Evolutionary conservation across 1,139 yeast species (phyloP), one percentile per base, ranked within the genome.

Genomic region (Pichia sp.): DNA sequence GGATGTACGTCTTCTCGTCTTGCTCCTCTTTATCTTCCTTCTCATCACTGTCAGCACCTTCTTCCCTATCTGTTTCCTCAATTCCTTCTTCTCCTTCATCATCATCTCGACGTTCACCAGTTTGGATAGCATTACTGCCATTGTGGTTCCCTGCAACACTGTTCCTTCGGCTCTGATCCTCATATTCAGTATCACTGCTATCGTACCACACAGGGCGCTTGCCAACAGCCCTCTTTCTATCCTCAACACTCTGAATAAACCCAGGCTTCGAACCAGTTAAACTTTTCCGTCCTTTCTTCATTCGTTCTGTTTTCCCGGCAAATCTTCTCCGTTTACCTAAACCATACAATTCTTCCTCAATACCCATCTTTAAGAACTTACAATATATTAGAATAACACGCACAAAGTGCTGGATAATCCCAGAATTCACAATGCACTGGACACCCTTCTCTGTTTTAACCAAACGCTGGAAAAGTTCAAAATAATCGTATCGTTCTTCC

Each of bases 331-430:
- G 36, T 83, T 27, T 95, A 84, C 46, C 75, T 71, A 49, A 34
- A n/a, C 49, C 53, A 45, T 50, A 50, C 40, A 50, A 30, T 9
- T 50, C 53, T 27, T 38, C 31, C 48, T 76, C 79, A 75, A 85
- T 75, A 61, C 84, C 89, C 17, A 69, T 71, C 53, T 79, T 78
- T 14, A 85, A 77, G 62, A 81, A 80, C 53, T 45, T 45, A 12
- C 36, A n/a, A 20, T 50, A 50, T 6, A 50, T 50, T 12, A 50
- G 12, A 9, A 45, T 20, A 8, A 50, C 46, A 7, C 46, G 29
- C 2, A 52, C 48, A 44, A 52, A 49, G 48, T 52, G 48, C 24
- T 49, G 40, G 27, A 52, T 36, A 6, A 49, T 49, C 6, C 55
- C 55, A 3, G 52, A 44, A 46, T 45, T 53, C 12, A 53, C 34